A percentile compares a stretch with the other conserved stretches of the same genome.
Conservation (phyloP, 768 basidiomycete genomes). For the Boletus eberwhitei region DNA sequence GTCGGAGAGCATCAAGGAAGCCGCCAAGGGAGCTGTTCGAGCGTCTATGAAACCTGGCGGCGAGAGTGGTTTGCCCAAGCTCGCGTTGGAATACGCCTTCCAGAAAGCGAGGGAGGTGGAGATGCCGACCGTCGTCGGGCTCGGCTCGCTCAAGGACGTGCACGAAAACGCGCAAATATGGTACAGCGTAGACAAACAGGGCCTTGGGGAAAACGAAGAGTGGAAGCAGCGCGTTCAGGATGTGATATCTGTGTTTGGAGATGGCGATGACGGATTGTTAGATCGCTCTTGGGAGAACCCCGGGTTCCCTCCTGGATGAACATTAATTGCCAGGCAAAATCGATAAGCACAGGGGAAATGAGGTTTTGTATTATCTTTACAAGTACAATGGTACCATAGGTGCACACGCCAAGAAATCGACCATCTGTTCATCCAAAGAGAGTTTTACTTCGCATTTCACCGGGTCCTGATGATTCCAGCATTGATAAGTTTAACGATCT, state of each 20-base stretch:
- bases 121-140: constrained; percentile 68
- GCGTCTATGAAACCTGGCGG: constrained; percentile 36
- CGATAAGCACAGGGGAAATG: background rate
- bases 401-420: constrained; percentile 18
- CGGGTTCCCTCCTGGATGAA: constrained; percentile 13
- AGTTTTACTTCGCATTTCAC: constrained; percentile 33
- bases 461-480: constrained; percentile 92
- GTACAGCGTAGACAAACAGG: constrained; percentile 50
- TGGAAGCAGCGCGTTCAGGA: constrained; percentile 40
- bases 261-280: constrained; percentile 42
- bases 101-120: constrained; percentile 40
- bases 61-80: constrained; percentile 45
- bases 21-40: constrained; percentile 37
- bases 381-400: constrained; percentile 21
- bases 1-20: constrained; percentile 44
- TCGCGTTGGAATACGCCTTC: constrained; percentile 75
- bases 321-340: background rate
- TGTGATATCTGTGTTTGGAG: constrained; percentile 43
- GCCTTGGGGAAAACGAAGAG: constrained; percentile 34
- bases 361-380: constrained; percentile 24
- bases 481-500: constrained; percentile 87
- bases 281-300: constrained; percentile 78
- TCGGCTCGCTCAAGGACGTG: constrained; percentile 70
- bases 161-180: constrained; percentile 70
- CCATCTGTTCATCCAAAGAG: constrained; percentile 9